Base-by-base conservation (phyloP, 2,329 filamentous ascomycete genomes). In the Biscogniauxia mediterranea region DNA sequence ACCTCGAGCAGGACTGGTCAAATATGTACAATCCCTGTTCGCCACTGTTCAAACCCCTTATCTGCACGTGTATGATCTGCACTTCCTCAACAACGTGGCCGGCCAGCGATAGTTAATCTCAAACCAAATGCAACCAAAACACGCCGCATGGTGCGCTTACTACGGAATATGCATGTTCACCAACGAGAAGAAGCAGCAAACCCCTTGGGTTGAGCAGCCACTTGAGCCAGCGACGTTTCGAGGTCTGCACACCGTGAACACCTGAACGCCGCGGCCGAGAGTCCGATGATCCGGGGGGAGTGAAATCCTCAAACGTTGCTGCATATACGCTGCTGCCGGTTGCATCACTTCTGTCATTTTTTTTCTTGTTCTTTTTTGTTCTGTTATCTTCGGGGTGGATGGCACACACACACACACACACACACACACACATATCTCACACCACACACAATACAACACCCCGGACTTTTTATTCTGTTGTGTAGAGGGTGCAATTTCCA, bases 51-150 rank as follows among this genome's bases (percentile, higher is more conserved):
- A 64, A 64, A 64, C 65, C 62, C 62, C 65, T 63, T 64, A 64
- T 58, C 58, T 69, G 66, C 69, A 71, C 60, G 63, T 66, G 64
- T 57, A 63, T 61, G 60, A 67, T 66, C 63, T 66, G 62, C 63
- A 66, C 60, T 58, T 59, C 66, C 38, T 46, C 38, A 46, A 46
- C 56, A 69, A 67, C 65, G 64, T 69, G 61, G 68, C 64, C 64
- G 61, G 52, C 26, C 65, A 61, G 54, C 61, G 58, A 64, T 57
- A 58, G 56, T 59, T 64, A 60, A 61, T 57, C 61, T 64, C 58
- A 66, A 66, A 66, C 68, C 62, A 58, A 63, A 66, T 68, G 66
- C 62, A 66, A 67, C 63, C 61, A 56, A 63, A 61, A 56, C 58
- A 64, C 55, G 60, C 51, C 56, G 60, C 59, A 56, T 66, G 59